Conservation (phyloP, 192 early-diverging fungal species). For the Phlyctochytrium planicorne region DNA sequence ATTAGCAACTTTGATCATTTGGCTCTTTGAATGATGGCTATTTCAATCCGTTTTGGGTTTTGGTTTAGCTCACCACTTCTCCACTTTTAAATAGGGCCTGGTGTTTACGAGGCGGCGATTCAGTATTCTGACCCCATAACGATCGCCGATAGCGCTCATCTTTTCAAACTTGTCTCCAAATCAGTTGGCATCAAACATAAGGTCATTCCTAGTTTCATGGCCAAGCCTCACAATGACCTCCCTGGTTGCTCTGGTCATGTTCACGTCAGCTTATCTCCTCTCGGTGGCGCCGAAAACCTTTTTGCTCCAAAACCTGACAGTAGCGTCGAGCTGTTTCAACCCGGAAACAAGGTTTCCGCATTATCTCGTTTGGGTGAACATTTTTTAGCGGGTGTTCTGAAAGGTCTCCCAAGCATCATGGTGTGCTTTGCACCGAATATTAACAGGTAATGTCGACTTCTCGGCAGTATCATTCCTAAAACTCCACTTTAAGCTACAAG, state of each 20-base stretch:
- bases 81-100: too few relatives aligned
- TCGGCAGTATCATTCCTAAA: too few relatives aligned
- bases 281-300: not conserved
- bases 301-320: not conserved
- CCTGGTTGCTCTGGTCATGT: slow-evolving; percentile 83
- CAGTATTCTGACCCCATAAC: slow-evolving; percentile 59
- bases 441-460: slow-evolving; percentile 59
- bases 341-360: not conserved
- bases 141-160: slow-evolving; percentile 68
- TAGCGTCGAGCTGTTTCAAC: not conserved
- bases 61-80: too few relatives aligned
- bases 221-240: slow-evolving; percentile 68
- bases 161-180: slow-evolving; percentile 77
- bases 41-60: too few relatives aligned
- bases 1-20: too few relatives aligned
- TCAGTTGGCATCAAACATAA: slow-evolving; percentile 68
- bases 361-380: not conserved
- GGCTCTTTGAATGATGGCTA: too few relatives aligned
- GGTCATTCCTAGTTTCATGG: slow-evolving; percentile 81
- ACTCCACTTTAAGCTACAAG: slow-evolving; percentile 60
- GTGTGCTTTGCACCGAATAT: slow-evolving; percentile 74
- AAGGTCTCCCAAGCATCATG: slow-evolving; percentile 69
- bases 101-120: slow-evolving; percentile 78
- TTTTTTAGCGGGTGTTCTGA: slow-evolving; percentile 6
- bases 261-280: slow-evolving; percentile 59